A percentile compares a stretch with the other conserved stretches of the same genome.
Evolutionary conservation across 352 stramenopile genomes (phyloP).

Genomic region (Globisporangium takayamanum): DNA sequence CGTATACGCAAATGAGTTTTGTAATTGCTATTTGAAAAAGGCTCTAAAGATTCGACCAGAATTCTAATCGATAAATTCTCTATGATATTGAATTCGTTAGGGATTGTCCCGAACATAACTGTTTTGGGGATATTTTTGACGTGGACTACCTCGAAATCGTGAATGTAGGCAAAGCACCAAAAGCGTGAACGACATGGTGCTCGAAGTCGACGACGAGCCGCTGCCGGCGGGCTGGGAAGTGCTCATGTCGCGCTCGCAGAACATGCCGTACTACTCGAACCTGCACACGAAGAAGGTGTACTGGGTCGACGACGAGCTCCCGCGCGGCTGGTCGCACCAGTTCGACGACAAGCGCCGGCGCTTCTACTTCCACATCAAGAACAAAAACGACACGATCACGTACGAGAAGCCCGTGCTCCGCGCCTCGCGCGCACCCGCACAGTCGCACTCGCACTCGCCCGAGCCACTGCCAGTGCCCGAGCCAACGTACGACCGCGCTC

Average conservation of each 20-base stretch:
- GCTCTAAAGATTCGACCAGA: too few relatives aligned
- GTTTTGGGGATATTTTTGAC: not conserved
- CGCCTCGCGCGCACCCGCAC: not conserved
- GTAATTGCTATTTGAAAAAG: too few relatives aligned
- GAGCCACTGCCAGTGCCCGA: constrained; percentile 38
- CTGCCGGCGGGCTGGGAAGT: constrained; percentile 72
- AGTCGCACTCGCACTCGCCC: constrained; percentile 13
- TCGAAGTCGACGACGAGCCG: constrained; percentile 51
- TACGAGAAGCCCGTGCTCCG: constrained; percentile 69
- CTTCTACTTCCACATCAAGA: constrained; percentile 74
- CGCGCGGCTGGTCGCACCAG: constrained; percentile 72
- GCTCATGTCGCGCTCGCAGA: constrained; percentile 75
- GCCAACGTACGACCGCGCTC: constrained; percentile 29
- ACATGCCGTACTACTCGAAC: constrained; percentile 85
- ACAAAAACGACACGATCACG: constrained; percentile 61
- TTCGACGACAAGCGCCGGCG: constrained; percentile 51
- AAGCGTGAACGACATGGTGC: constrained; percentile 16
- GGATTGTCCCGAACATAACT: not conserved
- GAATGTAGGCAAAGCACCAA: not conserved
- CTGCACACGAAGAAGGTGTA: constrained; percentile 70
- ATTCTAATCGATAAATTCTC: too few relatives aligned
- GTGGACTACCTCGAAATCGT: too few relatives aligned
- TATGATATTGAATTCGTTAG: too few relatives aligned
- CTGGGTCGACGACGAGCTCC: constrained; percentile 78
- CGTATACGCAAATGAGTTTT: too few relatives aligned